Evolutionary conservation across 441 rosid species (phyloP), one percentile per base, ranked within the genome.

Genomic region (Biscutella laevigata): DNA sequence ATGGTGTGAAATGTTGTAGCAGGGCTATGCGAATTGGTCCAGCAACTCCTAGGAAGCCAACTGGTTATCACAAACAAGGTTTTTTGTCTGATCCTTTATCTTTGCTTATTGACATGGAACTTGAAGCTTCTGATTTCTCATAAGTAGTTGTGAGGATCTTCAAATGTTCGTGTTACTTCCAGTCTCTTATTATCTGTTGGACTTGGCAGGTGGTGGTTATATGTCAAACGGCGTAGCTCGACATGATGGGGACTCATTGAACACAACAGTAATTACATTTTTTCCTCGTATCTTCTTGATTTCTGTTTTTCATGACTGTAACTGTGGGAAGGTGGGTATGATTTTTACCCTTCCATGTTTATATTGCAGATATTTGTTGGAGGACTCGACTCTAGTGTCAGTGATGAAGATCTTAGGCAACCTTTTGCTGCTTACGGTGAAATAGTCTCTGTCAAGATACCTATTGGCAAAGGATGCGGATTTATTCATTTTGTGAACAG

Each of bases 1-100:
- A 79, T 68, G 96, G 96, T 51, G 74, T 71, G 11, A 76, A 76
- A 70, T 88, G 91, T 74, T 79, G 71, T 8, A 78, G 78, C 72
- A 78, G 96, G 65, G 81, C 94, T 26, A 88, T 88, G 91, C 80
- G 94, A 9, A 85, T 85, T 35, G 88, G 94, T 57, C 79, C 85
- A 39, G 96, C 94, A 52, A 84, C 96, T 46, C 96, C 96, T 9
- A 77, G 87, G 72, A 88, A 88, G 69, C 74, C 94, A 1, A 79
- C 88, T 63, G 88, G 84, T 38, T 83, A 83, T 64, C 90, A 81
- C 48, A 84, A 75, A 28, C 88, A 70, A 46, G 69, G 69, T 64
- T 36, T 11, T 13, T 5, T n/a, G 0, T 36, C 12, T 14, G 9
- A 15, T 40, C n/a, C 13, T 4, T 35, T 11, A 11, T 29, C 4